Conservation (phyloP, 495 filamentous ascomycete genomes). For the Podospora bellae-mahoneyi region DNA sequence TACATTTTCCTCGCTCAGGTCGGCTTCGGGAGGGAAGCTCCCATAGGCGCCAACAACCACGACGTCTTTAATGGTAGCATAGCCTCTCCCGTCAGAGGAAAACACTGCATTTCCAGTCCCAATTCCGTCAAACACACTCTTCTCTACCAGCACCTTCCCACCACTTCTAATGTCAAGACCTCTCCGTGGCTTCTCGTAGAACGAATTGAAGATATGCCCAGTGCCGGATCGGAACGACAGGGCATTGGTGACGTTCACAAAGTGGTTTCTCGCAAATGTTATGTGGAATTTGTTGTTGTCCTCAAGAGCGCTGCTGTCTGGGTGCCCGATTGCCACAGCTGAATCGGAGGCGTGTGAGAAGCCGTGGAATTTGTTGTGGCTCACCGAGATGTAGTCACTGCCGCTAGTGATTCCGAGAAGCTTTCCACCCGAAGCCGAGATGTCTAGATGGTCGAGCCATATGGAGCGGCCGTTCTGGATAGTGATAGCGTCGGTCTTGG, state of each 20-base stretch:
- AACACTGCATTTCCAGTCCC: background rate
- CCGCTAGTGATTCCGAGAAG: slow-evolving; percentile 56
- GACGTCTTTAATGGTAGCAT: slow-evolving; percentile 1
- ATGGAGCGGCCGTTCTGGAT: slow-evolving; percentile 49
- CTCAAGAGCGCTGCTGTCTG: slow-evolving; percentile 42
- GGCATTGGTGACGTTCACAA: slow-evolving; percentile 54
- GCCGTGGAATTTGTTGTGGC: slow-evolving; percentile 47
- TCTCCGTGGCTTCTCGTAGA: background rate
- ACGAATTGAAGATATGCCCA: slow-evolving; percentile 42
- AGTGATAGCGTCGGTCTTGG: slow-evolving; percentile 50
- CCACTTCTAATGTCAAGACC: slow-evolving; percentile 6
- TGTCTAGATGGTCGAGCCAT: slow-evolving; percentile 63
- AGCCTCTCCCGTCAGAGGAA: background rate
- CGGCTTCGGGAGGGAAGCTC: slow-evolving; percentile 5
- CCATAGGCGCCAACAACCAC: background rate
- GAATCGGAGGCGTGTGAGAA: slow-evolving; percentile 47
- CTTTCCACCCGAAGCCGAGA: slow-evolving; percentile 48
- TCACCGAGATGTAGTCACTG: slow-evolving; percentile 44
- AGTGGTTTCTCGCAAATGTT: slow-evolving; percentile 58
- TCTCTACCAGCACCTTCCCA: slow-evolving; percentile 11
- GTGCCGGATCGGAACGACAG: slow-evolving; percentile 59
- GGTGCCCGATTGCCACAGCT: slow-evolving; percentile 53
- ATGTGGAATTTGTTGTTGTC: slow-evolving; percentile 52
- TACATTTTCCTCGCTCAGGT: slow-evolving; percentile 4
- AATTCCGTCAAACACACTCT: slow-evolving; percentile 8